Base-by-base conservation (phyloP, 805 yeast genomes). In the Torulaspora delbrueckii region DNA sequence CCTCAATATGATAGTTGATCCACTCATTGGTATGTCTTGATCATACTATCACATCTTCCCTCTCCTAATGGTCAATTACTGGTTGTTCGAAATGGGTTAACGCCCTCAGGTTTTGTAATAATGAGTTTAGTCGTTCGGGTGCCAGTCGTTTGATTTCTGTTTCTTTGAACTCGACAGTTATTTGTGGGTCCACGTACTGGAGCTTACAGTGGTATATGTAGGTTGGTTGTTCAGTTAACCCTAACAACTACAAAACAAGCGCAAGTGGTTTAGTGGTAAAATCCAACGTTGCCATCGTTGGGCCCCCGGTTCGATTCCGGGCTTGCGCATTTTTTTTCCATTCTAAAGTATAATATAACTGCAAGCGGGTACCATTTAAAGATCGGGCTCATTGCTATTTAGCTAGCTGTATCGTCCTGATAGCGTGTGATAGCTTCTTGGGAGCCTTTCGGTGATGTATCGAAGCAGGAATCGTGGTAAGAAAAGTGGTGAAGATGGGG, bases 231-330 rank as follows among this genome's bases (percentile, higher is more conserved):
- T 2, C 16, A 16, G 16, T 16, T 2, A 16, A 2, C 16, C 2
- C 16, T 16, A 16, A 16, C 16, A 16, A 16, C 2, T 2, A 16
- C 16, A 16, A 19, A 26, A n/a, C 13, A 23, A 42, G 57, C 57
- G 57, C 57, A 54, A 54, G 55, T 54, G 57, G 57, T 54, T 54
- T 54, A 54, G 57, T 54, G 57, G 57, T 54, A 54, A 54, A 54
- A 54, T 54, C 53, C 57, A 54, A 44, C 57, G 57, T 54, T 54
- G 57, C 57, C 57, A 54, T 54, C 57, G 57, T 44, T 54, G 57
- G 55, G 57, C 57, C 57, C 57, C 57, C 55, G 57, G 57, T 54
- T 52, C 57, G 57, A 54, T 54, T 54, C 57, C 57, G 57, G 57
- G 57, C 53, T 54, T 54, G 57, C 55, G 57, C 57, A 53, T 25